Conservation (phyloP, 768 basidiomycete species). For the Tubosaeta sp. region DNA sequence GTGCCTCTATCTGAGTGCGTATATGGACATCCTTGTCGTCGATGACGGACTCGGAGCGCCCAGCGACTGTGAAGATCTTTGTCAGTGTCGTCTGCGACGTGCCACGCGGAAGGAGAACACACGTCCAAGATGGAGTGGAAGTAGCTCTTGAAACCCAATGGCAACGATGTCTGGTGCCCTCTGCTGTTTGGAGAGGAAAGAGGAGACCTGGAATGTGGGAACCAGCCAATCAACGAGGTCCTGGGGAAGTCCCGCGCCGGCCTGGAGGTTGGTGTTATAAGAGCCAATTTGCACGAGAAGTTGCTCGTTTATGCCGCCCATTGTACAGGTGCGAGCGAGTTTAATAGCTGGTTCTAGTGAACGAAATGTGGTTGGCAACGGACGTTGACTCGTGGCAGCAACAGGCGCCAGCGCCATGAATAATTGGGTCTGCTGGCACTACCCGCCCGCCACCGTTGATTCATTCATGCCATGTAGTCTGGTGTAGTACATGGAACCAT, state of each 20-base stretch:
- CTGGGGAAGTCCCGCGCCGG: slow-evolving; percentile 66
- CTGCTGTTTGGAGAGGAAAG: slow-evolving; percentile 57
- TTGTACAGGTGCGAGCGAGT: slow-evolving; percentile 1
- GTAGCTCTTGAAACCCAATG: slow-evolving; percentile 90
- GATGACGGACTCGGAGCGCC: slow-evolving; percentile 67
- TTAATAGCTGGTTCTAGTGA: neutral
- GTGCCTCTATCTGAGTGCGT: slow-evolving; percentile 64
- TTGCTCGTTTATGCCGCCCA: slow-evolving; percentile 19
- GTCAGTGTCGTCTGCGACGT: neutral
- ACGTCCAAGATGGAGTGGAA: slow-evolving; percentile 87
- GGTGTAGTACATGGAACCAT: too few species aligned
- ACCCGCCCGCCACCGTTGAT: too few species aligned
- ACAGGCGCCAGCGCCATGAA: too few species aligned
- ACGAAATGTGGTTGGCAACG: too few species aligned
- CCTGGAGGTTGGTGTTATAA: slow-evolving; percentile 91
- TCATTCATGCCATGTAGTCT: too few species aligned
- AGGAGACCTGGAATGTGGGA: slow-evolving; percentile 74
- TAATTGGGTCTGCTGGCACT: too few species aligned
- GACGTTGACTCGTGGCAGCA: too few species aligned
- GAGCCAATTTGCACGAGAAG: slow-evolving; percentile 77
- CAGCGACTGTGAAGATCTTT: slow-evolving; percentile 53
- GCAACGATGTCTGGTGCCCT: slow-evolving; percentile 83
- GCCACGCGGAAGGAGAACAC: slow-evolving; percentile 31
- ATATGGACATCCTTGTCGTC: slow-evolving; percentile 68
- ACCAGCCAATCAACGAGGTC: slow-evolving; percentile 90